phyloP scores from a whole-genome alignment of 441 rosid species.

The Arabidopsis lyrata region DNA sequence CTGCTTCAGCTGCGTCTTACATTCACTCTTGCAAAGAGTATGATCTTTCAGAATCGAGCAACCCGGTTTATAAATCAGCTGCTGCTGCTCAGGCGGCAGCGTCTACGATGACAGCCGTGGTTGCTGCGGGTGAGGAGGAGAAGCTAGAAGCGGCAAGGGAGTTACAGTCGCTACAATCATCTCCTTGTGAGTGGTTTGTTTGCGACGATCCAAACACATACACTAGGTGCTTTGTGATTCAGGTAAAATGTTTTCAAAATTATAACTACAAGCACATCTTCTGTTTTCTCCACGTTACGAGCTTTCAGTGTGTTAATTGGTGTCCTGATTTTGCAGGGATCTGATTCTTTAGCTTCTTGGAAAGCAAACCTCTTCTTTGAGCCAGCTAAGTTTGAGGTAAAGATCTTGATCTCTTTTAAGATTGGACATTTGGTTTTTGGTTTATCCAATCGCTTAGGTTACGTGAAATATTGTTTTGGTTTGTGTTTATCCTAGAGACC shows the following conservation, averaged over 20 bases:
- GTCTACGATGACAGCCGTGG: constrained; percentile 82
- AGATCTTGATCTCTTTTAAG: not conserved
- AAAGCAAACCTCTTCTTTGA: constrained; percentile 90
- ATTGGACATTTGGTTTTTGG: not conserved
- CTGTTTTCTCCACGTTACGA: constrained; percentile 7
- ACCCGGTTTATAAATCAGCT: constrained; percentile 64
- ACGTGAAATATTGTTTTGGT: not conserved
- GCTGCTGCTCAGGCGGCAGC: constrained; percentile 84
- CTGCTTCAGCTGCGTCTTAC: constrained; percentile 90
- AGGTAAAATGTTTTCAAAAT: constrained; percentile 51
- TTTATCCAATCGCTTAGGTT: not conserved
- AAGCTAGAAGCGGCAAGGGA: constrained; percentile 75
- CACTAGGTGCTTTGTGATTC: constrained; percentile 84
- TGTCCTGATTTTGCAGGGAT: constrained; percentile 58
- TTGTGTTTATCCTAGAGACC: not conserved
- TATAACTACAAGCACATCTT: not conserved
- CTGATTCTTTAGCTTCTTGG: constrained; percentile 93
- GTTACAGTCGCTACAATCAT: constrained; percentile 80
- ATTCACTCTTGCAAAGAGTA: constrained; percentile 63
- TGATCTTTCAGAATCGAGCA: constrained; percentile 40
- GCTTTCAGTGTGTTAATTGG: not conserved
- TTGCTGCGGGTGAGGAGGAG: constrained; percentile 87
- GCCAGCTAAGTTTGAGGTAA: constrained; percentile 85
- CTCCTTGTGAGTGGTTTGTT: constrained; percentile 94
- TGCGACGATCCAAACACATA: constrained; percentile 78